A percentile compares a stretch with the other conserved stretches of the same genome.
Evolutionary conservation across 116 monocot genomes (phyloP).

Genomic region (Thalassia testudinum): DNA sequence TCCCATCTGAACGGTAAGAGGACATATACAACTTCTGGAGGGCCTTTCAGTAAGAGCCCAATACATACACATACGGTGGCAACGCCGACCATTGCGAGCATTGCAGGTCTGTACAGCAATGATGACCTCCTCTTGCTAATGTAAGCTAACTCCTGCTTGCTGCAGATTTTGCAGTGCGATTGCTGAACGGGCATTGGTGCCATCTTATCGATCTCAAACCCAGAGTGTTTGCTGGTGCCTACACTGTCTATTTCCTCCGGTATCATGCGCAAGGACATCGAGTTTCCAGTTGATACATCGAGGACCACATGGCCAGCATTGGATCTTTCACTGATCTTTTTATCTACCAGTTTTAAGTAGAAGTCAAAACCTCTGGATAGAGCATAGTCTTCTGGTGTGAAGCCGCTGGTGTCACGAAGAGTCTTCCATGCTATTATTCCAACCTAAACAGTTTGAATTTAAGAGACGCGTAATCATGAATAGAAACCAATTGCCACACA

Average conservation of each 20-base stretch:
- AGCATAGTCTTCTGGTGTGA: conserved; percentile 79
- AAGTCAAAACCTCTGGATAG: conserved; percentile 28
- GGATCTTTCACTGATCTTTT: conserved; percentile 27
- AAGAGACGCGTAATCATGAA: not conserved
- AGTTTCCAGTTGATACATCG: not conserved
- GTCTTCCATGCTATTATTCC: conserved; percentile 70
- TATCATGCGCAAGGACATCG: not conserved
- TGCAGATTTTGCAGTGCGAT: conserved; percentile 35
- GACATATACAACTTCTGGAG: conserved; percentile 42
- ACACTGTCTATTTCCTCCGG: not conserved
- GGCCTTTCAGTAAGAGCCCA: conserved; percentile 51
- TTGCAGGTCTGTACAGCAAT: conserved; percentile 46
- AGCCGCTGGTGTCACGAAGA: conserved; percentile 31
- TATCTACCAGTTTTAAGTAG: conserved; percentile 44
- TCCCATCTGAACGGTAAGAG: conserved; percentile 79
- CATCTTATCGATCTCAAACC: conserved; percentile 19
- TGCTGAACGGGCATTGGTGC: conserved; percentile 1
- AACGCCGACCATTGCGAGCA: conserved; percentile 62
- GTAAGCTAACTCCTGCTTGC: conserved; percentile 17
- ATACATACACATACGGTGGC: conserved; percentile 87
- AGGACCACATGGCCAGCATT: conserved; percentile 16
- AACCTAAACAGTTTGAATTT: conserved; percentile 14
- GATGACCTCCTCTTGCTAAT: conserved; percentile 8
- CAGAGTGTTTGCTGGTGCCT: conserved; percentile 8
- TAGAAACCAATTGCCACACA: not conserved